A percentile compares a stretch with the other conserved stretches of the same genome.
Evolutionary conservation across 257 asterid genomes (phyloP).

Genomic region (Nicotiana tomentosiformis): DNA sequence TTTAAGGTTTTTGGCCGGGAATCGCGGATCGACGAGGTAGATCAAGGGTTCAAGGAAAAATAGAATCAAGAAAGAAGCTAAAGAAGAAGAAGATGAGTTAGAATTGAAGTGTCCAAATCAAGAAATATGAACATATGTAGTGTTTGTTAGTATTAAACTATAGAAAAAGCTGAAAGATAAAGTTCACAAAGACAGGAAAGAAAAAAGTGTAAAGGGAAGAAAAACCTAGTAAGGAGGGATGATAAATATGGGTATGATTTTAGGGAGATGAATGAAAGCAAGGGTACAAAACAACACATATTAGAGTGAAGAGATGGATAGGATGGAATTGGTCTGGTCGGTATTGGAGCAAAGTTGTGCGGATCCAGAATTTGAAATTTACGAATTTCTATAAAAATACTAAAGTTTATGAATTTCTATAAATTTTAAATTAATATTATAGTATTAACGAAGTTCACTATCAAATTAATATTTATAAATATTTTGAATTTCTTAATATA

Average conservation of each 20-base stretch:
- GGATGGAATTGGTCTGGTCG: slow-evolving; percentile 47
- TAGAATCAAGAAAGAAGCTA: slow-evolving; percentile 8
- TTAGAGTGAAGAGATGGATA: slow-evolving; percentile 15
- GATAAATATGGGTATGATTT: slow-evolving; percentile 20
- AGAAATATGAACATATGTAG: background rate
- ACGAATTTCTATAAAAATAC: no score
- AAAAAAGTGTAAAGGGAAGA: background rate
- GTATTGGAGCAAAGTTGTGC: slow-evolving; percentile 12
- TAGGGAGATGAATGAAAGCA: slow-evolving; percentile 16
- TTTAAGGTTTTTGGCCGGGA: background rate
- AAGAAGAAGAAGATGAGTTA: background rate
- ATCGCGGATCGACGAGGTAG: slow-evolving; percentile 15
- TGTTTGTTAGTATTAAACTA: background rate
- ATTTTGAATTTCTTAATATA: no score
- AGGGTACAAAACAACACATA: slow-evolving; percentile 24
- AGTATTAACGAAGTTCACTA: no score
- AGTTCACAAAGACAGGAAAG: background rate
- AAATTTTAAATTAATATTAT: no score
- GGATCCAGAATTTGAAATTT: no score
- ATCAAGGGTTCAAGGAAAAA: background rate
- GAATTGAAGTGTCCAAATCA: slow-evolving; percentile 5
- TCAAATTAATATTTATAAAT: no score
- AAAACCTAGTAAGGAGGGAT: slow-evolving; percentile 10
- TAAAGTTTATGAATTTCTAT: no score
- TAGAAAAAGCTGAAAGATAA: background rate